phyloP scores from a whole-genome alignment of 192 early-diverging fungal genomes.

The Backusella macrospora region DNA sequence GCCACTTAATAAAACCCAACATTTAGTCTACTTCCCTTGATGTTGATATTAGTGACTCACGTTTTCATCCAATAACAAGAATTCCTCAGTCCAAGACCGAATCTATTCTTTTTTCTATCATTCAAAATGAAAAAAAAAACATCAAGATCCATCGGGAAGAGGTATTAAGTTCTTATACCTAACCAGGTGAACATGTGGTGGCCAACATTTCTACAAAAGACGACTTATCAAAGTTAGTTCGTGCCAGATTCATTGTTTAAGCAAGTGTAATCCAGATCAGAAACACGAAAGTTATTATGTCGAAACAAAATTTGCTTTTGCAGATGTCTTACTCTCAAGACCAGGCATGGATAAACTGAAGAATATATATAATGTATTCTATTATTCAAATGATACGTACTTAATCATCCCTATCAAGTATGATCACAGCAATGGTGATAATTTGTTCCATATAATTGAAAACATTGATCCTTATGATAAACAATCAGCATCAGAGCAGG shows the following conservation, averaged over 20 bases:
- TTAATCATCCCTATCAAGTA: not conserved
- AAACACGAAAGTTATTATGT: conserved; percentile 17
- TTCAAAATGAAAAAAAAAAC: not conserved
- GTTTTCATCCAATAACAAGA: conserved; percentile 25
- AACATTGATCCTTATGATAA: not conserved
- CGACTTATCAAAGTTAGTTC: not conserved
- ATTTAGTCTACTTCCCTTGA: conserved; percentile 6
- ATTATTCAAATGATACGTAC: not conserved
- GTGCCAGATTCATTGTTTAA: conserved; percentile 27
- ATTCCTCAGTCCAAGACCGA: conserved; percentile 27
- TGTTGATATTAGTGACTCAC: not conserved
- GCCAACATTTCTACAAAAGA: not conserved
- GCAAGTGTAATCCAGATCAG: conserved; percentile 24
- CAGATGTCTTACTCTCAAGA: conserved; percentile 26
- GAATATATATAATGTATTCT: not conserved
- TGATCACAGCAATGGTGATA: not conserved
- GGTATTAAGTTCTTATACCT: conserved; percentile 22
- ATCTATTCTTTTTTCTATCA: not conserved
- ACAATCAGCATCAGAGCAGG: not conserved
- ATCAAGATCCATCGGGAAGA: conserved; percentile 1
- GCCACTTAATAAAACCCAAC: not conserved
- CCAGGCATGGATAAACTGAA: conserved; percentile 16
- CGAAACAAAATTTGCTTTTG: conserved; percentile 21
- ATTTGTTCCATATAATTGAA: not conserved
- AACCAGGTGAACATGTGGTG: conserved; percentile 18